Conservation (phyloP, 1,284 basidiomycete genomes). For the Wolfiporia cocos region DNA sequence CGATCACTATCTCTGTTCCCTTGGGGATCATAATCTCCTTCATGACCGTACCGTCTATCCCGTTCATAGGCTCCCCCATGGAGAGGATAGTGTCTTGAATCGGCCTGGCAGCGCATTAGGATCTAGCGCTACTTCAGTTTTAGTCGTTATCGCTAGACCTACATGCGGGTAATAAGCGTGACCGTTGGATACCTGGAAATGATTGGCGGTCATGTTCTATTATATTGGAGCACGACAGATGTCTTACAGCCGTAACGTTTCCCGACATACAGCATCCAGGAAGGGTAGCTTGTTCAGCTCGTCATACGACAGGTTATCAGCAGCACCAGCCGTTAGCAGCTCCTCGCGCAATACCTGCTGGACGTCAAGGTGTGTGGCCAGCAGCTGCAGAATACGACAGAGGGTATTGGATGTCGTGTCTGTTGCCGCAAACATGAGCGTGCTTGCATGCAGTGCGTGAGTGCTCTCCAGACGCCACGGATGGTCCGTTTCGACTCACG, state of each 20-base stretch:
- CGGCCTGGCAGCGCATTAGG: too few relatives aligned
- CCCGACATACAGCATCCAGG: constrained; percentile 19
- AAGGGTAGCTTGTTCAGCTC: constrained; percentile 15
- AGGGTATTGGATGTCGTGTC: constrained; percentile 20
- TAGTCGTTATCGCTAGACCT: too few relatives aligned
- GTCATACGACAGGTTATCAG: constrained; percentile 15
- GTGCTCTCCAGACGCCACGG: background rate
- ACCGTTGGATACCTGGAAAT: constrained; percentile 5
- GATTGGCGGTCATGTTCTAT: too few relatives aligned
- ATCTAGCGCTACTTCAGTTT: too few relatives aligned
- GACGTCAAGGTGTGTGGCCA: constrained; percentile 13
- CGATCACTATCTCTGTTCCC: constrained; percentile 10
- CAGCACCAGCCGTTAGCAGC: constrained; percentile 11
- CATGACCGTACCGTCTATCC: constrained; percentile 11
- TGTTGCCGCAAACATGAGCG: constrained; percentile 19
- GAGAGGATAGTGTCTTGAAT: constrained; percentile 10
- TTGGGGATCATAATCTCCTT: constrained; percentile 11
- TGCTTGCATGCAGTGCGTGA: too few relatives aligned
- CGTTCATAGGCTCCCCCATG: constrained; percentile 9
- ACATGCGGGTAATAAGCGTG: background rate
- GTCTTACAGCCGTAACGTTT: constrained; percentile 20
- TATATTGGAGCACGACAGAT: too few relatives aligned
- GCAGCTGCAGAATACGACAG: constrained; percentile 12
- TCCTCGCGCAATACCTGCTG: constrained; percentile 17
- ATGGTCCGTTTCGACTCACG: constrained; percentile 1